Percentiles rank a stretch among this genome's conserved stretches.
Evolutionary conservation across 148 eudicot species (phyloP).

Genomic region (Heliosperma pusillum): DNA sequence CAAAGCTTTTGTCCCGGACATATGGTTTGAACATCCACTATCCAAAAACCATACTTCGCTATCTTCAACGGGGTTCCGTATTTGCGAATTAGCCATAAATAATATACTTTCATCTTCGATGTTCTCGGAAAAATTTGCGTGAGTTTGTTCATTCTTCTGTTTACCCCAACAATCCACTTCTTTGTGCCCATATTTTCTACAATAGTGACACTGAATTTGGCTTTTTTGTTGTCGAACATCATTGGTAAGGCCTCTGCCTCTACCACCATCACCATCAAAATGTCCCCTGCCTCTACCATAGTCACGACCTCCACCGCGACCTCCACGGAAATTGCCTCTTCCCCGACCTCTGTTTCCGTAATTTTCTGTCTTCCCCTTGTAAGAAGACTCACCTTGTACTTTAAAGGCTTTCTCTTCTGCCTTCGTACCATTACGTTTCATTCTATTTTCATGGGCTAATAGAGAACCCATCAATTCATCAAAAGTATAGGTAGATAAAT

Average conservation of each 20-base stretch:
- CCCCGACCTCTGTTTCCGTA: neutral
- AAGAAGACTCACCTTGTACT: too few relatives aligned
- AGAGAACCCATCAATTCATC: too few relatives aligned
- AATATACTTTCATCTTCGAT: conserved; percentile 10
- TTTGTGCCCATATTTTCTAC: too few relatives aligned
- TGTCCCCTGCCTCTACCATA: neutral
- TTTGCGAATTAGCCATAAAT: conserved; percentile 6
- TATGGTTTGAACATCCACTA: conserved; percentile 37
- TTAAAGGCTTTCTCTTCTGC: too few relatives aligned
- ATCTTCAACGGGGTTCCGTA: neutral
- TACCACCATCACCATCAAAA: neutral
- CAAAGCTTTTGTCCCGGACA: conserved; percentile 12
- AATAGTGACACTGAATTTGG: too few relatives aligned
- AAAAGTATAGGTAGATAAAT: too few relatives aligned
- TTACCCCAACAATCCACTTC: too few relatives aligned
- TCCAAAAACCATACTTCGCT: too few relatives aligned
- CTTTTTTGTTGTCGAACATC: neutral
- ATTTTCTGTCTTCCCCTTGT: neutral
- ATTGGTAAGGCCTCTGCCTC: conserved; percentile 3
- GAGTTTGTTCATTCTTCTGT: too few relatives aligned
- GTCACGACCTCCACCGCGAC: conserved; percentile 2
- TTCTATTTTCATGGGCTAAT: too few relatives aligned
- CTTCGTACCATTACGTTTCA: too few relatives aligned
- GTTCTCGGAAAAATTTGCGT: conserved; percentile 9
- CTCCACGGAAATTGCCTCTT: neutral